phyloP scores from a whole-genome alignment of 1,284 basidiomycete species.

The Puccinia novopanici region DNA sequence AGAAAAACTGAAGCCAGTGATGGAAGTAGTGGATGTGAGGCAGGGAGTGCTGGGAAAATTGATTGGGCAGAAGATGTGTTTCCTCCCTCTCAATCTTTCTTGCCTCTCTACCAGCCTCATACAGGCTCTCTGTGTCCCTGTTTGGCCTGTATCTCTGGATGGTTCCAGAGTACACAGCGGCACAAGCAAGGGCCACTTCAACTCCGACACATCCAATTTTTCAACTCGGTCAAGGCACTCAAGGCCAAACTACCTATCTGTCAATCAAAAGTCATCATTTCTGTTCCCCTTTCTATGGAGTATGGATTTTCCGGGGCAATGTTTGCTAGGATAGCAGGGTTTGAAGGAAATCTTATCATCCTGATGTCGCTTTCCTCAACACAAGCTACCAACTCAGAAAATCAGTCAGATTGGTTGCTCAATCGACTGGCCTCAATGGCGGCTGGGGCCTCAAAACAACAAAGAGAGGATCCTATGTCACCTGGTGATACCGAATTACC shows the following conservation, averaged over 20 bases:
- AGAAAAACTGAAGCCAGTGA: too few species aligned
- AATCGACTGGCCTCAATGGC: slow-evolving; percentile 80
- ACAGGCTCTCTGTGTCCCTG: too few species aligned
- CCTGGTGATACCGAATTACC: slow-evolving; percentile 52
- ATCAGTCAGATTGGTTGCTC: slow-evolving; percentile 77
- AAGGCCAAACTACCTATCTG: slow-evolving; percentile 69
- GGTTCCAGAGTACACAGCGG: too few species aligned
- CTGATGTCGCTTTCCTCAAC: slow-evolving; percentile 67
- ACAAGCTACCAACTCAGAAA: slow-evolving; percentile 53
- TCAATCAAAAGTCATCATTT: slow-evolving; percentile 87
- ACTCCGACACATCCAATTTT: slow-evolving; percentile 77
- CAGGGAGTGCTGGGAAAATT: too few species aligned
- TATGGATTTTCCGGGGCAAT: slow-evolving; percentile 85
- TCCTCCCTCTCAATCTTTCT: too few species aligned
- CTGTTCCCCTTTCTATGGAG: slow-evolving; percentile 86
- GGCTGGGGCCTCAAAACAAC: slow-evolving; percentile 71
- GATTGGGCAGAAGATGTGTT: too few species aligned
- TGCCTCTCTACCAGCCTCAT: too few species aligned
- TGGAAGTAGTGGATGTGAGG: too few species aligned
- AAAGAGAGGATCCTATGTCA: slow-evolving; percentile 55
- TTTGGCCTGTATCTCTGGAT: too few species aligned
- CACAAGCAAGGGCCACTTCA: slow-evolving; percentile 28
- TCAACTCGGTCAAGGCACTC: slow-evolving; percentile 76
- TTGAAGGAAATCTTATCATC: slow-evolving; percentile 79
- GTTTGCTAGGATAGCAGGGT: slow-evolving; percentile 78